Conservation (phyloP, 192 early-diverging fungal genomes). For the Podila epicladia region DNA sequence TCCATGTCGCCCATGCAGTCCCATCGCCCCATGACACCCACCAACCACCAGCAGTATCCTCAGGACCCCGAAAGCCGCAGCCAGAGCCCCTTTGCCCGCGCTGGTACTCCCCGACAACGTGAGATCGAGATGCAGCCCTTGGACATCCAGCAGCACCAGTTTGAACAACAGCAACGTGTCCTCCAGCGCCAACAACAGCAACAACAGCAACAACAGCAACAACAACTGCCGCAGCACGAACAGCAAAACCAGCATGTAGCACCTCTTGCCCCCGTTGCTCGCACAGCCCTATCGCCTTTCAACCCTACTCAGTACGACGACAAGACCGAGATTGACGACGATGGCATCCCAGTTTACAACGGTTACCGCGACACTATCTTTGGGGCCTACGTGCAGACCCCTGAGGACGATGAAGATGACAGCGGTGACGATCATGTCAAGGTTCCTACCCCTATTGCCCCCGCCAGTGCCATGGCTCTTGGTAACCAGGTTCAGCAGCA, state of each 20-base stretch:
- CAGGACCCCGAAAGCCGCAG: constrained; percentile 3
- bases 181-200: constrained; percentile 32
- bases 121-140: constrained; percentile 52
- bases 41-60: constrained; percentile 5
- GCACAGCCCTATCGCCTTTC: constrained; percentile 18
- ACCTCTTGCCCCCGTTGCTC: background rate
- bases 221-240: background rate
- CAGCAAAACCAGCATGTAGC: constrained; percentile 1
- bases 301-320: constrained; percentile 40
- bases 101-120: constrained; percentile 7
- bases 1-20: background rate
- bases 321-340: constrained; percentile 46
- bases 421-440: constrained; percentile 9
- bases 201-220: constrained; percentile 2
- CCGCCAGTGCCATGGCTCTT: constrained; percentile 8
- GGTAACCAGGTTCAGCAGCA: background rate
- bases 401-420: constrained; percentile 38
- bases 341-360: constrained; percentile 40
- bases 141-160: constrained; percentile 50
- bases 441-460: constrained; percentile 8
- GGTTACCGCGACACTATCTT: constrained; percentile 52
- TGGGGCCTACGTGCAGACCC: constrained; percentile 31
- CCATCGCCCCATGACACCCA: constrained; percentile 4
- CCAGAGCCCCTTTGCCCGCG: background rate
- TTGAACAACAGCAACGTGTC: constrained; percentile 35